Percentiles rank a stretch among this genome's conserved stretches.
Conservation (phyloP, 169 alveolate genomes). For the Toxoplasma gondii region DNA sequence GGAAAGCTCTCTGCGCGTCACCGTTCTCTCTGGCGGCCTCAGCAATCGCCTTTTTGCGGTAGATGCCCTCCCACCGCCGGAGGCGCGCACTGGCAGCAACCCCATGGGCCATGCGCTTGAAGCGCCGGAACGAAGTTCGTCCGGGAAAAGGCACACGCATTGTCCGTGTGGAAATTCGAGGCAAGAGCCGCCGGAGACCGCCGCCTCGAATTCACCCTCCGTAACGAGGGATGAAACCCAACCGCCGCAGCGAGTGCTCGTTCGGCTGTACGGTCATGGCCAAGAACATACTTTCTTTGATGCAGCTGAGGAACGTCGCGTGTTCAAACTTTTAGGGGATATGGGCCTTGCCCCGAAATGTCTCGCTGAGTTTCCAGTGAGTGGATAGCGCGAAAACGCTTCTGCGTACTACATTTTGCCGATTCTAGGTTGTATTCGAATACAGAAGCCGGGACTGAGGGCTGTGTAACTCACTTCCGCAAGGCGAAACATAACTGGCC, state of each 20-base stretch:
- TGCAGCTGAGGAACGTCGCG: conserved; percentile 25
- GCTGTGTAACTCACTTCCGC: no score
- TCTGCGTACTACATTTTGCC: no score
- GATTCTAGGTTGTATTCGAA: no score
- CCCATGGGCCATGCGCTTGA: no score
- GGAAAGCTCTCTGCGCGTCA: neutral
- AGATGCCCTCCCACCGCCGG: neutral
- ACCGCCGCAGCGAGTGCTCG: neutral
- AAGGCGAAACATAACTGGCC: no score
- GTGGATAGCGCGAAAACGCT: neutral
- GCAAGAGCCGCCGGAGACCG: no score
- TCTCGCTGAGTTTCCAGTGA: conserved; percentile 37
- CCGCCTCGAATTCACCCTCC: no score
- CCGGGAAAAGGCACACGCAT: no score
- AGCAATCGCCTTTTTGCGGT: neutral
- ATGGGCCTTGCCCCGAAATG: conserved; percentile 52
- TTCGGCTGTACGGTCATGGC: neutral
- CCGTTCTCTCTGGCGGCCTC: neutral
- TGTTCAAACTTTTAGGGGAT: conserved; percentile 22
- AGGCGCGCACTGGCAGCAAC: neutral
- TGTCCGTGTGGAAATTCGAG: no score
- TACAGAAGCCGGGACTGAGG: no score
- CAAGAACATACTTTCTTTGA: neutral
- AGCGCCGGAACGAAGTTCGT: no score
- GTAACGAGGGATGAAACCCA: neutral